phyloP scores from a whole-genome alignment of 306 rosid genomes.

The Sicyos edulis region DNA sequence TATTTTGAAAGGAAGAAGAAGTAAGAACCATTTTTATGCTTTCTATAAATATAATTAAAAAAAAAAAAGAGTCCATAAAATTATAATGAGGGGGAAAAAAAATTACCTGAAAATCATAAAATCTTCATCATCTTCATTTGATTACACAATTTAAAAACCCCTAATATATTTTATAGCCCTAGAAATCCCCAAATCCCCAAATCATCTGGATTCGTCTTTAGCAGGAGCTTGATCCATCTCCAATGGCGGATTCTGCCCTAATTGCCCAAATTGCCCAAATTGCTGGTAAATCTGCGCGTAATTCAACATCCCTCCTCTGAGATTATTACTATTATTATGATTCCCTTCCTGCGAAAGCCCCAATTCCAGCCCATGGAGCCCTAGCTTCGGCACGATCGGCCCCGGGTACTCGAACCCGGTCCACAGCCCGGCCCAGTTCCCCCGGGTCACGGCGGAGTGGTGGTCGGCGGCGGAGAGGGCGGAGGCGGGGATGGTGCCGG shows the following conservation, averaged over 20 bases:
- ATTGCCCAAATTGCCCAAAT: slow-evolving; percentile 35
- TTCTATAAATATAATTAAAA: too few species aligned
- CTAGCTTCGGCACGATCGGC: slow-evolving; percentile 30
- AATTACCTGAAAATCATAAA: too few species aligned
- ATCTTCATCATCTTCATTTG: not conserved
- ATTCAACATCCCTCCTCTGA: slow-evolving; percentile 29
- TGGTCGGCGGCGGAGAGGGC: slow-evolving; percentile 23
- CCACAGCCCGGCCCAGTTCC: slow-evolving; percentile 34
- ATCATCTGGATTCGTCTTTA: slow-evolving; percentile 29
- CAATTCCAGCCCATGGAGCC: slow-evolving; percentile 44
- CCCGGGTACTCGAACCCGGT: slow-evolving; percentile 33
- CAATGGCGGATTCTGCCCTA: slow-evolving; percentile 26
- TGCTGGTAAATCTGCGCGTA: slow-evolving; percentile 35
- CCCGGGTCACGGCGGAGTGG: slow-evolving; percentile 39
- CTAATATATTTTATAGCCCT: too few species aligned
- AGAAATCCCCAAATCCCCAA: not conserved
- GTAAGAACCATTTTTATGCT: too few species aligned
- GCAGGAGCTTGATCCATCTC: slow-evolving; percentile 25
- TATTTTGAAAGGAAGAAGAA: too few species aligned
- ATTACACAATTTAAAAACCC: too few species aligned
- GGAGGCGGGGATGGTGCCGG: slow-evolving; percentile 44
- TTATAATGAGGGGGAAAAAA: too few species aligned
- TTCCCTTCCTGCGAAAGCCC: slow-evolving; percentile 49
- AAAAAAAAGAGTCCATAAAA: too few species aligned
- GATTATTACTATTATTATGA: too few species aligned